Base-by-base conservation (phyloP, 2,329 filamentous ascomycete genomes). In the Fusarium duplospermum region DNA sequence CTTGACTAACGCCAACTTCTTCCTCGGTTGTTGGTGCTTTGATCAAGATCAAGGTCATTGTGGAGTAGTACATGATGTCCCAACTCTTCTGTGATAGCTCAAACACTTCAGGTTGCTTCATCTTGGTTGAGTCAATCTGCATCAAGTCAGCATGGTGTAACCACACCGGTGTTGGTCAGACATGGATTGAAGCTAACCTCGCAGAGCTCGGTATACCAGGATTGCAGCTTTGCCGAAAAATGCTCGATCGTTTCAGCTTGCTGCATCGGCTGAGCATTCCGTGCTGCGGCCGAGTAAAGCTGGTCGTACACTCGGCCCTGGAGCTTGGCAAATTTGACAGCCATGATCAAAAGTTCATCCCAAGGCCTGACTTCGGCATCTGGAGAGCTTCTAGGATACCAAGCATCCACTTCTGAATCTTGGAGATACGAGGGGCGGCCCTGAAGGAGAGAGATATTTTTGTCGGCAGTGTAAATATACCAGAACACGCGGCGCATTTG, bases 41-140 rank as follows among this genome's bases (percentile, higher is more conserved):
- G 18, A 62, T 62, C 29, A 62, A 29, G 27, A 62, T 50, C 22
- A 62, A 50, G 31, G 59, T 62, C 38, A 62, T 31, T 62, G 59
- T 47, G 6, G 59, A 62, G 29, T 50, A 24, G 24, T 62, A 62
- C 59, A 50, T 62, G 10, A 62, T 42, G 16, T 62, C 59, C 59
- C 59, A 62, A 10, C 40, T 47, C 27, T 52, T 62, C 14, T 62
- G 45, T 18, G 59, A 47, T 6, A 62, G 40, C 6, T 50, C 40
- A 33, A 62, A 62, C 13, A 62, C 38, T 29, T 27, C 7, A n/a
- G n/a, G 24, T 42, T 62, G 29, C n/a, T 36, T 62, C 59, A 62
- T 50, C 27, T 36, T 22, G 9, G 24, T 62, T 50, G 59, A 36
- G 29, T 62, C 59, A 33, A 62, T 31, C 59, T 62, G 29, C n/a